Conservation (phyloP, 2,329 filamentous ascomycete species). For the Botrytis fragariae region DNA sequence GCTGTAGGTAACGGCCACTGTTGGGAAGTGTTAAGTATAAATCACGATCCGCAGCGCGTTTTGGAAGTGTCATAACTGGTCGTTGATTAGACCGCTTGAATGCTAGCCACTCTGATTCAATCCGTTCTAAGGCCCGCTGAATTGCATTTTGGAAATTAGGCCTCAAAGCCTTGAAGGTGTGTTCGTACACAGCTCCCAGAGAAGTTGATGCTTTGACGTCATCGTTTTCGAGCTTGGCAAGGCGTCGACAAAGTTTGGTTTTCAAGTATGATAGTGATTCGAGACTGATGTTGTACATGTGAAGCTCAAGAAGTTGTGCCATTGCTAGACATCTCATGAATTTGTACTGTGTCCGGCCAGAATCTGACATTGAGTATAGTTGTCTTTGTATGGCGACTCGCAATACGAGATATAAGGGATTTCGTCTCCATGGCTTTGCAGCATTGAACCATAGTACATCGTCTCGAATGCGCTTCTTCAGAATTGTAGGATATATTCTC, state of each 20-base stretch:
- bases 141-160: slow-evolving; percentile 37
- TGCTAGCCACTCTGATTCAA: slow-evolving; percentile 39
- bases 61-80: slow-evolving; percentile 44
- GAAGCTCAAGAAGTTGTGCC: slow-evolving; percentile 46
- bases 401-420: slow-evolving; percentile 59
- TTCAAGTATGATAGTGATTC: slow-evolving; percentile 45
- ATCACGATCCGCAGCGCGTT: slow-evolving; percentile 38
- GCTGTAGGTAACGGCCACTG: slow-evolving; percentile 41
- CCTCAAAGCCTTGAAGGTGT: slow-evolving; percentile 35
- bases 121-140: not conserved
- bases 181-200: slow-evolving; percentile 29
- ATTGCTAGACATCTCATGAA: slow-evolving; percentile 51
- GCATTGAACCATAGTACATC: slow-evolving; percentile 53
- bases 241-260: slow-evolving; percentile 54
- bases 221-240: slow-evolving; percentile 55
- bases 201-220: slow-evolving; percentile 23
- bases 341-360: slow-evolving; percentile 55
- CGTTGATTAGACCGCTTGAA: slow-evolving; percentile 43
- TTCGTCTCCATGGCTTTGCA: slow-evolving; percentile 58
- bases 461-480: slow-evolving; percentile 60
- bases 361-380: slow-evolving; percentile 43
- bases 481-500: slow-evolving; percentile 36
- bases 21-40: slow-evolving; percentile 43
- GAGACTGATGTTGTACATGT: slow-evolving; percentile 29
- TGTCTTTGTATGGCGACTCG: slow-evolving; percentile 56